Evolutionary conservation across 2,329 filamentous ascomycete species (phyloP).

Genomic region (Aspergillus sp.): DNA sequence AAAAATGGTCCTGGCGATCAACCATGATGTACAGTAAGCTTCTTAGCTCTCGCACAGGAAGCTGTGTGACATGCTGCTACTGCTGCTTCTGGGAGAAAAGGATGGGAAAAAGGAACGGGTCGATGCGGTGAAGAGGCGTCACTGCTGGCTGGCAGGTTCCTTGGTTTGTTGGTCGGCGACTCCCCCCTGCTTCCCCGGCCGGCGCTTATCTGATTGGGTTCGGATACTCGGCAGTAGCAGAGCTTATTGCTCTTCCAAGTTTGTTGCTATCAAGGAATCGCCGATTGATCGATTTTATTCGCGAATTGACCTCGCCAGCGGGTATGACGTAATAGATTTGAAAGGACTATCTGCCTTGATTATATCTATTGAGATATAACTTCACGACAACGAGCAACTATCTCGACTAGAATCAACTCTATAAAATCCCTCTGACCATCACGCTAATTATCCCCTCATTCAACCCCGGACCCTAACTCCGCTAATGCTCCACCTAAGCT

Average conservation of each 20-base stretch:
- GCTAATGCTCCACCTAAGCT: background rate
- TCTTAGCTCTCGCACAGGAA: background rate
- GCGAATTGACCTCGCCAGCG: no score
- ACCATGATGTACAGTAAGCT: background rate
- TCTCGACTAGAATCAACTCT: no score
- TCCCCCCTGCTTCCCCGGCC: background rate
- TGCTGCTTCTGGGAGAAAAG: no score
- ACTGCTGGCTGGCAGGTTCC: background rate
- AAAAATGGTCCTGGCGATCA: background rate
- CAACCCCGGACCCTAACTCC: background rate
- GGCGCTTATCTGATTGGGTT: background rate
- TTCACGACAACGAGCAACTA: no score
- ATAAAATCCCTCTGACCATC: background rate
- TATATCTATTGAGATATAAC: no score
- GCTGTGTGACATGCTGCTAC: background rate
- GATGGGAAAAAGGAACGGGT: background rate
- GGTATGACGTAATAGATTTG: no score
- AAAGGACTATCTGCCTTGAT: no score
- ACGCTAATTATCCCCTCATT: background rate
- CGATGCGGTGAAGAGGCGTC: background rate
- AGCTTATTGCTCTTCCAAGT: background rate
- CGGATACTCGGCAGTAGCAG: background rate
- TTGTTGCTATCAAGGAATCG: background rate
- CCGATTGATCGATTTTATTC: no score
- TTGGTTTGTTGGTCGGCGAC: conserved; percentile 1